Conservation (phyloP, 345 rosid species). For the Euclidium syriacum region DNA sequence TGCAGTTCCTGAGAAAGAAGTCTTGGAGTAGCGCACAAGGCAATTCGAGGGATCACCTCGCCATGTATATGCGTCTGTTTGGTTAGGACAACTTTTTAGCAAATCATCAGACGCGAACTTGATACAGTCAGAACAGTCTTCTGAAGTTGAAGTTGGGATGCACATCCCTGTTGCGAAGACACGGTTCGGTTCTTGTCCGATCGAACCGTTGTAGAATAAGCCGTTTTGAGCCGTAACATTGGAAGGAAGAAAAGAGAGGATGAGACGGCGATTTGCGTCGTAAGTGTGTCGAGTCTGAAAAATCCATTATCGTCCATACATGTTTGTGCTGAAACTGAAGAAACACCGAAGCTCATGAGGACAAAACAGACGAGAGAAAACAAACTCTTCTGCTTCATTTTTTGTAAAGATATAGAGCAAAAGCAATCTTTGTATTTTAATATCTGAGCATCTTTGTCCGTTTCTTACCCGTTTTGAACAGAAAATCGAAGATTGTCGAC, state of each 20-base stretch:
- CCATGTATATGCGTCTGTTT: conserved; percentile 21
- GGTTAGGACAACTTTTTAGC: conserved; percentile 11
- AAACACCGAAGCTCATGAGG: background rate
- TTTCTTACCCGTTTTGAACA: background rate
- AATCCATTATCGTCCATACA: conserved; percentile 2
- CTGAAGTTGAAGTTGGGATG: conserved; percentile 21
- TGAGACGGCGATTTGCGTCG: conserved; percentile 19
- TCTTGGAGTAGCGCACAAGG: conserved; percentile 37
- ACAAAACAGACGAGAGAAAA: conserved; percentile 13
- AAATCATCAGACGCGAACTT: background rate
- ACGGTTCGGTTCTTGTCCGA: conserved; percentile 20
- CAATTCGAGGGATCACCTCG: conserved; percentile 25
- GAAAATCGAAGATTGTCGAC: background rate
- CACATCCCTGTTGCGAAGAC: conserved; percentile 25
- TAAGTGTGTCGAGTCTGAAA: conserved; percentile 24
- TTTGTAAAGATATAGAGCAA: background rate
- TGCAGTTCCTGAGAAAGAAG: conserved; percentile 8
- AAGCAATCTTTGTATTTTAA: background rate
- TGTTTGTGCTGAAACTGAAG: conserved; percentile 13
- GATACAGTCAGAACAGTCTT: conserved; percentile 19
- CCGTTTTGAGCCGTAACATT: conserved; percentile 10
- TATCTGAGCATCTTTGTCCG: background rate
- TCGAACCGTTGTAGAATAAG: conserved; percentile 23
- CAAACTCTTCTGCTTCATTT: background rate
- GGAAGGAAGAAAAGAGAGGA: conserved; percentile 25